A percentile compares a stretch with the other conserved stretches of the same genome.
Evolutionary conservation across 176 grass and related monocot species (phyloP).

Genomic region (Avena insularis): DNA sequence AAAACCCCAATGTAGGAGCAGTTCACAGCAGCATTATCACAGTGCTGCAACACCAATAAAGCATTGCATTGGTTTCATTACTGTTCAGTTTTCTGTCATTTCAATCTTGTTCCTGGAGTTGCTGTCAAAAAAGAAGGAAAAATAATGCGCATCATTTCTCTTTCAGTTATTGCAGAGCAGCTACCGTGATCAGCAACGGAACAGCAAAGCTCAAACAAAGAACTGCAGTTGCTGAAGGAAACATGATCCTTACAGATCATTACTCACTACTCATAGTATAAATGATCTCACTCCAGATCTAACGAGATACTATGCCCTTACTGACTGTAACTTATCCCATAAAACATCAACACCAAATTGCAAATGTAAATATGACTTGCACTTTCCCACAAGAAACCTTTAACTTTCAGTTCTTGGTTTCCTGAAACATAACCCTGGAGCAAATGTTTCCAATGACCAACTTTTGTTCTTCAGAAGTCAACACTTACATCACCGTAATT

Average conservation of each 20-base stretch:
- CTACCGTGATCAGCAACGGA: not conserved
- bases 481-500: conserved; percentile 21
- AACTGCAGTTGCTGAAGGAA: not conserved
- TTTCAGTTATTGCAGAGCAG: conserved; percentile 18
- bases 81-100: conserved; percentile 2
- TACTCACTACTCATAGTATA: not conserved
- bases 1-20: not conserved
- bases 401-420: not conserved
- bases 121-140: not conserved
- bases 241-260: not conserved
- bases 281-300: not conserved
- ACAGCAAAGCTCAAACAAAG: not conserved
- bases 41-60: conserved; percentile 12
- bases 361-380: not conserved
- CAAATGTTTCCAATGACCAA: not conserved
- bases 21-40: conserved; percentile 30
- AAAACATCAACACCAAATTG: no score
- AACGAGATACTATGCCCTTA: no score
- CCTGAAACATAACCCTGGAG: not conserved
- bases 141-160: conserved; percentile 27
- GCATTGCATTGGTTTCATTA: not conserved
- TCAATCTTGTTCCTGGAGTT: not conserved
- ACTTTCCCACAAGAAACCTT: not conserved
- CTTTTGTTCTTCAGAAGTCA: not conserved
- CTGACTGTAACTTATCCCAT: no score